These are phyloP conservation scores for Ustilago loliicola DNA, from an alignment of 1,284 basidiomycete species.

Conservation along the genomic window DNA sequence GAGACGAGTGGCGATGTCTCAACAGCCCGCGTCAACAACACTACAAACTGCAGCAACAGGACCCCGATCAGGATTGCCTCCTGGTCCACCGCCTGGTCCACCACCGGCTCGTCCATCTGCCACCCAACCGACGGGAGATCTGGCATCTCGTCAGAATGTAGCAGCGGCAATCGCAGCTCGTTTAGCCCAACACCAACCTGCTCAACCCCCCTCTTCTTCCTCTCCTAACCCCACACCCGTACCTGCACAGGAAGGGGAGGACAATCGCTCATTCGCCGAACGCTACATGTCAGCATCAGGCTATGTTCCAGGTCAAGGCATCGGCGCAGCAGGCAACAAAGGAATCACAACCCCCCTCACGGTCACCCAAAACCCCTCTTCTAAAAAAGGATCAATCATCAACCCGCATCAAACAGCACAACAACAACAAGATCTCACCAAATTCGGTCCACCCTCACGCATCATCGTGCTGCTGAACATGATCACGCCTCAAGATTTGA, in stretches of 20 bases:
- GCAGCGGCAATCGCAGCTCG: conserved; percentile 61
- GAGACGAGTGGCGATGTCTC: conserved; percentile 36
- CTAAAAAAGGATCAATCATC: conserved; percentile 10
- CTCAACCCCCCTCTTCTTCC: background rate
- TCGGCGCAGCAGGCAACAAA: conserved; percentile 61
- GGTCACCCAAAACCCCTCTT: background rate
- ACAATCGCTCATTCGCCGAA: conserved; percentile 44
- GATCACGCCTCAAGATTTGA: conserved; percentile 7
- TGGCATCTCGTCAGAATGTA: conserved; percentile 37
- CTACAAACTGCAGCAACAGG: conserved; percentile 22
- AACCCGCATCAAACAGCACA: background rate
- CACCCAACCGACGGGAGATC: background rate
- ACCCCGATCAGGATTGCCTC: conserved; percentile 21
- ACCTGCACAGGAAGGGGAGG: background rate
- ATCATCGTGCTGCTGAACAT: conserved; percentile 37
- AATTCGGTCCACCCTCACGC: conserved; percentile 27
- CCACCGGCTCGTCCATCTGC: conserved; percentile 9
- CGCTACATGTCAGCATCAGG: conserved; percentile 62
- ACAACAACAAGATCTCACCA: background rate
- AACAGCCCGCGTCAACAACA: conserved; percentile 5
- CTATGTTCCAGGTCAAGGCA: conserved; percentile 58
- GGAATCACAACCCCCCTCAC: conserved; percentile 57
- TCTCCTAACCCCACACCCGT: background rate
- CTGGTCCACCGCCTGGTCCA: conserved; percentile 24
- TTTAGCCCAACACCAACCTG: conserved; percentile 21